Evolutionary conservation across 2,329 filamentous ascomycete genomes (phyloP).

Genomic region (Cladosporium sp.): DNA sequence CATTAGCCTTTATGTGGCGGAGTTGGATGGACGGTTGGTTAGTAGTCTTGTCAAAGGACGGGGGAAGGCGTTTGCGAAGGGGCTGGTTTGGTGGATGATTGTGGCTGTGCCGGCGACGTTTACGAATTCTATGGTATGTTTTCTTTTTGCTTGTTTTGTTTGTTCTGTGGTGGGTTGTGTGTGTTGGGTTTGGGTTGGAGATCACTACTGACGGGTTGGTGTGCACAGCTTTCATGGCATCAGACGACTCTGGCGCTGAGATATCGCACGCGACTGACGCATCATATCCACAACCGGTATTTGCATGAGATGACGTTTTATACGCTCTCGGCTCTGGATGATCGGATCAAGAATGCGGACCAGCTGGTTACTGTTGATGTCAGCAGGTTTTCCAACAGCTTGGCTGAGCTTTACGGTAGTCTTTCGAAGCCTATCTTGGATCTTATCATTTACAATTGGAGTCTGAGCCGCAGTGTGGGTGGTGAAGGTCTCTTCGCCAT

Average conservation of each 20-base stretch:
- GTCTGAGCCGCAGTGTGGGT: conserved; percentile 88
- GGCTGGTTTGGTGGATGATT: conserved; percentile 96
- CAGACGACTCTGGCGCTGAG: conserved; percentile 90
- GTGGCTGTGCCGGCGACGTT: conserved; percentile 95
- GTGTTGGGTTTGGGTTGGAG: background rate
- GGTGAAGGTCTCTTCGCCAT: conserved; percentile 94
- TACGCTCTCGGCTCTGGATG: conserved; percentile 87
- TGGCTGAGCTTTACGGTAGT: conserved; percentile 94
- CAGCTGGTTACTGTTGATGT: conserved; percentile 97
- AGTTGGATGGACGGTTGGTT: conserved; percentile 89
- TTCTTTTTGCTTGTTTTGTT: background rate
- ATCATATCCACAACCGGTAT: conserved; percentile 91
- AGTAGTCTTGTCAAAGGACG: conserved; percentile 88
- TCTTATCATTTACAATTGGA: conserved; percentile 96
- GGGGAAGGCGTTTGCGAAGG: conserved; percentile 80
- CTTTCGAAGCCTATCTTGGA: conserved; percentile 90
- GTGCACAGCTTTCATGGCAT: conserved; percentile 85
- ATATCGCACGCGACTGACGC: conserved; percentile 89
- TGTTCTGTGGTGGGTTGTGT: background rate
- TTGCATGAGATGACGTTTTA: conserved; percentile 98
- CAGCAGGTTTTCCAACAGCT: conserved; percentile 88
- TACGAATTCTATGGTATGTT: conserved; percentile 91
- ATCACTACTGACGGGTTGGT: no score
- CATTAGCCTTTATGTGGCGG: conserved; percentile 91
- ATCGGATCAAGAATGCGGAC: conserved; percentile 97